Conservation (phyloP, 2,329 filamentous ascomycete genomes). For the Hymenoscyphus fraxineus region DNA sequence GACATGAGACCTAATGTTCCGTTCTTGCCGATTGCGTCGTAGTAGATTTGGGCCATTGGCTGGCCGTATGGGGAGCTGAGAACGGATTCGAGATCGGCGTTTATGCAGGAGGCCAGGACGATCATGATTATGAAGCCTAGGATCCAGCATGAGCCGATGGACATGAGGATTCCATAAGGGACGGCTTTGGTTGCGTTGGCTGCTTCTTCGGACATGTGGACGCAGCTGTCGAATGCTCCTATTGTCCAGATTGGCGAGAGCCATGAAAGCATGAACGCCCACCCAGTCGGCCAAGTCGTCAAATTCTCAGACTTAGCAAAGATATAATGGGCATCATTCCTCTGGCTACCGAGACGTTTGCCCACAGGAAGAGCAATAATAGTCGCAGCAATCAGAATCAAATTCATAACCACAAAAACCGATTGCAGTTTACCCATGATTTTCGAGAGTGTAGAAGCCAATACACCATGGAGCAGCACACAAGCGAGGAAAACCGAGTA, state of each 20-base stretch:
- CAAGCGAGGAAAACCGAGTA: constrained; percentile 55
- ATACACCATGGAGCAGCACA: constrained; percentile 50
- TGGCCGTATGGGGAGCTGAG: constrained; percentile 51
- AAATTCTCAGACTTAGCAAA: constrained; percentile 55
- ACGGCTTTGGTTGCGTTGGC: constrained; percentile 57
- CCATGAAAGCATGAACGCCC: constrained; percentile 59
- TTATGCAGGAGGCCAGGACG: constrained; percentile 55
- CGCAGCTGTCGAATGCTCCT: constrained; percentile 53
- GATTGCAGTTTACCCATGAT: constrained; percentile 58
- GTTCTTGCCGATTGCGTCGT: constrained; percentile 55
- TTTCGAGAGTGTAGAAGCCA: constrained; percentile 49
- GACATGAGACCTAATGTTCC: constrained; percentile 57
- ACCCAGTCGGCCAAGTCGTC: constrained; percentile 54
- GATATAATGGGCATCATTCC: constrained; percentile 47
- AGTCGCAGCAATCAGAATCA: constrained; percentile 52
- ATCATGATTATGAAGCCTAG: constrained; percentile 56
- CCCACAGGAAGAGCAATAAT: constrained; percentile 55
- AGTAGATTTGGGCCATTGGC: constrained; percentile 54
- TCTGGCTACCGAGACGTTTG: constrained; percentile 32
- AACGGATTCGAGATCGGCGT: constrained; percentile 47
- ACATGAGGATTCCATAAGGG: constrained; percentile 56
- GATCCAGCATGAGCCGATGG: constrained; percentile 51
- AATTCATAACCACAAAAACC: constrained; percentile 52
- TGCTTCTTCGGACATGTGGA: constrained; percentile 59
- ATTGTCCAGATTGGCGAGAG: constrained; percentile 60